Percentiles rank a stretch among this genome's conserved stretches.
These are phyloP conservation scores for Butyriboletus loyo DNA, from an alignment of 768 basidiomycete species.

Conservation along the genomic window DNA sequence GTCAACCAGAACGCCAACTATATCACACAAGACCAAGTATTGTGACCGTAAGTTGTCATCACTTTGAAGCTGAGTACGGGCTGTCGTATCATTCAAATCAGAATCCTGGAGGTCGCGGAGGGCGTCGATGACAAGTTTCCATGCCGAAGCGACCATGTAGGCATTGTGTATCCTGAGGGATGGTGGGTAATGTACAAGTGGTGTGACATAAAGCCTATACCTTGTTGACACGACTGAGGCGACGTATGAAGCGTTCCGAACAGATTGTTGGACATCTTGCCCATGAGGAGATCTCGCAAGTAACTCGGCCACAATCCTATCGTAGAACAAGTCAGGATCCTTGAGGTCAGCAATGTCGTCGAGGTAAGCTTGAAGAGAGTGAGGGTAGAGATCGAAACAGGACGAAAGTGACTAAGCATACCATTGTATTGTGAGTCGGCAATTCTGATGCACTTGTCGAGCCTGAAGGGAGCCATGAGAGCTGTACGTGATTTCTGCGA, in stretches of 20 bases:
- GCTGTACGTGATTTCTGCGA: slow-evolving; percentile 51
- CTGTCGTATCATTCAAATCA: slow-evolving; percentile 51
- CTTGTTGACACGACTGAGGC: slow-evolving; percentile 59
- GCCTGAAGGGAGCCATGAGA: slow-evolving; percentile 58
- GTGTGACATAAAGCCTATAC: slow-evolving; percentile 33
- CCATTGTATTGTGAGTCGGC: slow-evolving; percentile 73
- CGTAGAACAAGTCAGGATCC: slow-evolving; percentile 61
- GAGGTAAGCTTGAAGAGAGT: slow-evolving; percentile 48
- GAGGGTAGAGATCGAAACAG: slow-evolving; percentile 4
- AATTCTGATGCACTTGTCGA: slow-evolving; percentile 61
- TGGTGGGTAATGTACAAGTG: slow-evolving; percentile 1
- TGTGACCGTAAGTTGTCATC: slow-evolving; percentile 49
- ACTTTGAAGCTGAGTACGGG: slow-evolving; percentile 52
- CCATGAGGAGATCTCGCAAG: slow-evolving; percentile 42
- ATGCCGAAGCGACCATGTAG: slow-evolving; percentile 79
- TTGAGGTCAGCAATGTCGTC: slow-evolving; percentile 68
- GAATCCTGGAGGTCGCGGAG: slow-evolving; percentile 53
- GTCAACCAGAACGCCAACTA: slow-evolving; percentile 57
- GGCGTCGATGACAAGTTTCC: slow-evolving; percentile 66
- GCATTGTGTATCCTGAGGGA: slow-evolving; percentile 69
- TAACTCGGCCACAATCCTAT: slow-evolving; percentile 56
- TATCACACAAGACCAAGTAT: slow-evolving; percentile 64
- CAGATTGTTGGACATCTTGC: slow-evolving; percentile 27
- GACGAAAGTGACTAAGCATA: slow-evolving; percentile 30
- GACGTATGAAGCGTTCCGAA: slow-evolving; percentile 47